These are phyloP conservation scores for Kodamaea hsintzibuensis DNA, from an alignment of 805 yeast species.

Conservation along the genomic window DNA sequence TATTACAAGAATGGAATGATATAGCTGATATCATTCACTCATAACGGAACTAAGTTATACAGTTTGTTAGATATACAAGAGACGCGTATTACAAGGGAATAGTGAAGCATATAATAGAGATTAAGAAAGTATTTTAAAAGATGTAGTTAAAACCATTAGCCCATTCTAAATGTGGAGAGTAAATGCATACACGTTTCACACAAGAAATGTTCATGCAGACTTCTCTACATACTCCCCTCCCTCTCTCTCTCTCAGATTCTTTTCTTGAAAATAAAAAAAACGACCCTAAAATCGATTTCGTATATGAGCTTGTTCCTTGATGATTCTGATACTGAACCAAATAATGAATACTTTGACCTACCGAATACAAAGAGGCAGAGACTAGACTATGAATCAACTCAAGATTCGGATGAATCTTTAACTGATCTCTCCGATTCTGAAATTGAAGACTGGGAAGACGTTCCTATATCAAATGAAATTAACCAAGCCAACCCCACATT, in stretches of 20 bases:
- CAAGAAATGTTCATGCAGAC: neutral
- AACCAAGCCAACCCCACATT: neutral
- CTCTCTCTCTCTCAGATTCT: neutral
- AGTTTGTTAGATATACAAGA: too few relatives aligned
- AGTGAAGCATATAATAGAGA: too few relatives aligned
- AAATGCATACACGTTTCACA: too few relatives aligned
- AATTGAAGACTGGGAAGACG: slow-evolving; percentile 12
- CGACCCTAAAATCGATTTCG: neutral
- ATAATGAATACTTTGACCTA: neutral
- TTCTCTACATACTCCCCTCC: too few relatives aligned
- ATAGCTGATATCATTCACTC: slow-evolving; percentile 27
- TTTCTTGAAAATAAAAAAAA: neutral
- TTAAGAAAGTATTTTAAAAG: too few relatives aligned
- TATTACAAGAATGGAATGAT: slow-evolving; percentile 30
- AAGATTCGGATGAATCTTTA: neutral
- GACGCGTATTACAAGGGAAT: too few relatives aligned
- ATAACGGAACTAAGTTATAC: too few relatives aligned
- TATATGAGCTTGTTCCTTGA: slow-evolving; percentile 6
- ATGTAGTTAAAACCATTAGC: too few relatives aligned
- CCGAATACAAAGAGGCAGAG: neutral
- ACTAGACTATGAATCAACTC: neutral
- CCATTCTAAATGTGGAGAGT: too few relatives aligned
- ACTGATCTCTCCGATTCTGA: slow-evolving; percentile 5
- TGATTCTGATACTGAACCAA: slow-evolving; percentile 7
- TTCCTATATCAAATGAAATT: neutral